Evolutionary conservation across 345 rosid species (phyloP).

Genomic region (Salix koriyanagi): DNA sequence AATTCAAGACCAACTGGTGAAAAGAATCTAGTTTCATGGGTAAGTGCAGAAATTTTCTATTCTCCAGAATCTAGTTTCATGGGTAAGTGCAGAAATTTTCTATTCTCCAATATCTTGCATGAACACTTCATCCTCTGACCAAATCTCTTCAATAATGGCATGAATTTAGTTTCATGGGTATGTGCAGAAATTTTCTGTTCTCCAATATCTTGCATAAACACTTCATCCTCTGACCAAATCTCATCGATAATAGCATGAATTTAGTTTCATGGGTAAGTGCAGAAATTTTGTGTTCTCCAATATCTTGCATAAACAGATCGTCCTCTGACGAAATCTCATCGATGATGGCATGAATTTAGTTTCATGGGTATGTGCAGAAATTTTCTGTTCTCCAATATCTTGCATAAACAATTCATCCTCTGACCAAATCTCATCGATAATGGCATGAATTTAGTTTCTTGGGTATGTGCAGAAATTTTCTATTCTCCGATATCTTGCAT

Average conservation of each 20-base stretch:
- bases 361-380: no score
- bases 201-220: background rate
- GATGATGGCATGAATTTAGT: no score
- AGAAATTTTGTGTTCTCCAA: no score
- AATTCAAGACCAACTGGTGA: slow-evolving; percentile 53
- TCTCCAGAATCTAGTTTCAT: slow-evolving; percentile 43
- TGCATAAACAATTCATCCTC: no score
- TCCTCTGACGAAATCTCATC: no score
- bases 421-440: no score
- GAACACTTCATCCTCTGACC: slow-evolving; percentile 1
- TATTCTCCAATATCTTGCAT: background rate
- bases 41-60: slow-evolving; percentile 14
- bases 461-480: slow-evolving; percentile 39
- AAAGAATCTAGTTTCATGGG: slow-evolving; percentile 71
- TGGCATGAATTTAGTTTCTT: slow-evolving; percentile 42
- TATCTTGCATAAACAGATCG: no score
- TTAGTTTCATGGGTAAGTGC: no score
- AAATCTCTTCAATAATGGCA: no score
- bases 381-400: no score
- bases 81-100: slow-evolving; percentile 39
- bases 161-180: slow-evolving; percentile 67
- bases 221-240: background rate
- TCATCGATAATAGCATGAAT: no score
- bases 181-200: background rate
- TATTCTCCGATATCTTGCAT: background rate